phyloP scores from a whole-genome alignment of 2,329 filamentous ascomycete species.

The Didymella pomorum region DNA sequence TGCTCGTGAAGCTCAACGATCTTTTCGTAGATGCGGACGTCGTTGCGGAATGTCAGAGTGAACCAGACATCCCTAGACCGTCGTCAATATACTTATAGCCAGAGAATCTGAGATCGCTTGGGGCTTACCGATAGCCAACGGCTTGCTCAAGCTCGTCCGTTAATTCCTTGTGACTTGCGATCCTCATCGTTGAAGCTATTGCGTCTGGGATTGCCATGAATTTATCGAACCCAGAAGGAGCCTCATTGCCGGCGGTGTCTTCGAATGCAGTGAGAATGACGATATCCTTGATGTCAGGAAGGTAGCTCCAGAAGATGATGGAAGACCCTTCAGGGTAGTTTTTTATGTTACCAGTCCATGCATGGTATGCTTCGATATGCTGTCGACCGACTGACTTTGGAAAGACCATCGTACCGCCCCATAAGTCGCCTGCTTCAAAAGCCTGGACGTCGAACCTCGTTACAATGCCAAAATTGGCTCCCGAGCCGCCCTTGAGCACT shows the following conservation, averaged over 20 bases:
- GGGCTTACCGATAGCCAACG: slow-evolving; percentile 30
- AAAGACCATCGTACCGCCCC: slow-evolving; percentile 31
- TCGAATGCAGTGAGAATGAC: slow-evolving; percentile 33
- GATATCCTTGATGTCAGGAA: slow-evolving; percentile 24
- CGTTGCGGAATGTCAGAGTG: slow-evolving; percentile 38
- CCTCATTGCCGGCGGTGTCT: slow-evolving; percentile 30
- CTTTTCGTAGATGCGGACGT: slow-evolving; percentile 24
- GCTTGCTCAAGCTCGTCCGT: slow-evolving; percentile 38
- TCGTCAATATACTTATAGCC: slow-evolving; percentile 6
- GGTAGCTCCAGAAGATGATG: slow-evolving; percentile 37
- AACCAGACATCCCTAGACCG: slow-evolving; percentile 31
- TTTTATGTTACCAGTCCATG: slow-evolving; percentile 35
- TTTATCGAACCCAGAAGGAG: slow-evolving; percentile 30
- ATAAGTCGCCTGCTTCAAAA: slow-evolving; percentile 35
- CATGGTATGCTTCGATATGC: slow-evolving; percentile 31
- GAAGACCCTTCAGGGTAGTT: slow-evolving; percentile 34
- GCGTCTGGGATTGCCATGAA: slow-evolving; percentile 32
- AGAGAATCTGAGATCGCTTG: background rate
- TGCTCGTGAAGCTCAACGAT: slow-evolving; percentile 32
- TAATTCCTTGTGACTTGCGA: slow-evolving; percentile 33
- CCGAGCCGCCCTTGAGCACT: slow-evolving; percentile 52
- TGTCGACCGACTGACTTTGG: slow-evolving; percentile 24
- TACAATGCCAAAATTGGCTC: slow-evolving; percentile 52
- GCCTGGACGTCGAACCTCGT: slow-evolving; percentile 45
- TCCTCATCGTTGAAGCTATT: slow-evolving; percentile 28